Conservation (phyloP, 305 asterid genomes). For the Rubia tinctorum region DNA sequence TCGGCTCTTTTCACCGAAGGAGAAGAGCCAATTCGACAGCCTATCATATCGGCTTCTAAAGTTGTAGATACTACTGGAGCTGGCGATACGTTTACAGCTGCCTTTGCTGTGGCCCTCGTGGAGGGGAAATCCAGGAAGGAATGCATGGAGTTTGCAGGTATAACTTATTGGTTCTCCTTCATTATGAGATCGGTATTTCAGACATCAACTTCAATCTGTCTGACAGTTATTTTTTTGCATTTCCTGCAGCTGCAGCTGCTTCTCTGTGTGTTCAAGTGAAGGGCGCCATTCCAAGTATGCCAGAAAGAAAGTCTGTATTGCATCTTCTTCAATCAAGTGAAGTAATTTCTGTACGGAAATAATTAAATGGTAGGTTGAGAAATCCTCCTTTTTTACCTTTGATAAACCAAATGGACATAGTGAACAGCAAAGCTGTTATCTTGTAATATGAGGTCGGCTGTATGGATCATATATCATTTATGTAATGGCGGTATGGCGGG, state of each 20-base stretch:
- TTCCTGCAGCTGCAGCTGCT: conserved; percentile 92
- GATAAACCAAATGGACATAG: background rate
- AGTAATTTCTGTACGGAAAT: conserved; percentile 20
- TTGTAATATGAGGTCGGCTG: too few relatives aligned
- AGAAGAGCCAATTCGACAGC: conserved; percentile 67
- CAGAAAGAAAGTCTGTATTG: conserved; percentile 63
- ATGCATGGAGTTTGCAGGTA: conserved; percentile 87
- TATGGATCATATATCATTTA: too few relatives aligned
- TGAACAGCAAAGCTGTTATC: too few relatives aligned
- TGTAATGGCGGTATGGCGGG: too few relatives aligned
- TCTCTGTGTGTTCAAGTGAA: conserved; percentile 94
- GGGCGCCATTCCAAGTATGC: conserved; percentile 99
- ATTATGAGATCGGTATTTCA: background rate
- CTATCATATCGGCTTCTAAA: conserved; percentile 66
- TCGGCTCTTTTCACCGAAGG: conserved; percentile 76
- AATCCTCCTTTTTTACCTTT: background rate
- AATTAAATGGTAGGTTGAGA: conserved; percentile 28
- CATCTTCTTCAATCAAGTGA: conserved; percentile 66
- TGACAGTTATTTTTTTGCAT: conserved; percentile 17
- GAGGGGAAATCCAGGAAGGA: conserved; percentile 77
- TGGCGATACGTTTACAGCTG: conserved; percentile 95
- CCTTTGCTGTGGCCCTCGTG: conserved; percentile 88
- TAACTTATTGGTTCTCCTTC: conserved; percentile 1
- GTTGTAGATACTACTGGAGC: conserved; percentile 96
- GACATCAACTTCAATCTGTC: background rate